Evolutionary conservation across 2,329 filamentous ascomycete genomes (phyloP).

Genomic region (Fusarium sulawesiense): DNA sequence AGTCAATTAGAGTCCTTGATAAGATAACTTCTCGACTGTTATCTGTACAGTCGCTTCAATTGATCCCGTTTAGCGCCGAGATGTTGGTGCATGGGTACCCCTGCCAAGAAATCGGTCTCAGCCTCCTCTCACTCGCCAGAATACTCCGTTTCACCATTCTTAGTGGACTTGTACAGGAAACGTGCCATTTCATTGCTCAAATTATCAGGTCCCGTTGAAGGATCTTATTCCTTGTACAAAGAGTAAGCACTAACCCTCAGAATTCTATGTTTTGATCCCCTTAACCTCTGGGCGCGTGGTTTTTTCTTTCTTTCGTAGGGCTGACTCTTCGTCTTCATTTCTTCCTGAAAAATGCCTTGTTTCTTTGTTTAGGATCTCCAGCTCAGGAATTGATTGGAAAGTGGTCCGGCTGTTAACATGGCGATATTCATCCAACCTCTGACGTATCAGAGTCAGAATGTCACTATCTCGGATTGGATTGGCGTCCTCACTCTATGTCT

Average conservation of each 20-base stretch:
- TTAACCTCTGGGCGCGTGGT: not conserved
- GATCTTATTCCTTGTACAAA: not conserved
- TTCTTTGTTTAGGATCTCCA: not conserved
- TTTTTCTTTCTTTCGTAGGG: not conserved
- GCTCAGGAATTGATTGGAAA: not conserved
- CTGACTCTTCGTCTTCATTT: not conserved
- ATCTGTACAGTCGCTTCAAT: too few relatives aligned
- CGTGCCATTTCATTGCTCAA: not conserved
- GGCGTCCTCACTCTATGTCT: slow-evolving; percentile 18
- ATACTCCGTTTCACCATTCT: not conserved
- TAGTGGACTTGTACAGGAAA: not conserved
- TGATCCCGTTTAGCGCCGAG: not conserved
- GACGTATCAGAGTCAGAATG: slow-evolving; percentile 10
- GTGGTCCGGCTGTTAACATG: not conserved
- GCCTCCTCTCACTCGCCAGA: not conserved
- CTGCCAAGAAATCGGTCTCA: not conserved
- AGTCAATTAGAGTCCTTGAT: too few relatives aligned
- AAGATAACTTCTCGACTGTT: too few relatives aligned
- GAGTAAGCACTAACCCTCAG: not conserved
- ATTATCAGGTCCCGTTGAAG: not conserved
- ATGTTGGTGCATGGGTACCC: not conserved
- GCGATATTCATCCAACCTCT: not conserved
- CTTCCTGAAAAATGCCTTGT: not conserved
- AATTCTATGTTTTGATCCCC: not conserved
- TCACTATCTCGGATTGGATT: slow-evolving; percentile 14